Evolutionary conservation across 306 rosid species (phyloP), one percentile per base, ranked within the genome.

Genomic region (Oemleria cerasiformis): DNA sequence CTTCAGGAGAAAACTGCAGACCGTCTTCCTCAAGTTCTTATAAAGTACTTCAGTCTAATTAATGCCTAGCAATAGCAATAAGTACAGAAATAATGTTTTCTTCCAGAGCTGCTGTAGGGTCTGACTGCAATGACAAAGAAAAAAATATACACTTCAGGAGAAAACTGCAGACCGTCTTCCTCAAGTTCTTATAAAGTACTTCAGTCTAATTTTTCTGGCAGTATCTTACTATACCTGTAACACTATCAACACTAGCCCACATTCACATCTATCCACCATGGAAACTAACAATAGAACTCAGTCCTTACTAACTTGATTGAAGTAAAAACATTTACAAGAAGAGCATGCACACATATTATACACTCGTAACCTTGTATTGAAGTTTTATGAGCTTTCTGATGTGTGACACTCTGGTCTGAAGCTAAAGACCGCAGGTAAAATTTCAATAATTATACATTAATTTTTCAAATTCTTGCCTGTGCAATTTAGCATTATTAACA

Each of bases 11-110:
- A 21, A 59, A 43, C 68, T 30, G 61, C 48, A 65, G 39, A 50
- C 57, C 23, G 53, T 23, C 15, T 9, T 54, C 56, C 9, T 9
- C 36, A 36, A n/a, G 36, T 10, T 36, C 61, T 12, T 34, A 68
- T 34, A 12, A 66, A 30, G 71, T 66, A 42, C 15, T n/a, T 49
- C 9, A n/a, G 19, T 51, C n/a, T 38, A 53, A 20, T n/a, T n/a
- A 94, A 84, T 94, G 96, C 88, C 99, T 87, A 55, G 86, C 92
- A 74, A 94, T 81, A 13, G 95, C 95, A 87, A 85, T 67, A 77
- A 94, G 84, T 80, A 94, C 80, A 68, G 91, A 94, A 75, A 89
- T 72, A 65, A 88, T 70, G 80, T 83, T 84, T 71, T 89, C 96
- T 84, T 91, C 99, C 82, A 89, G 78, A 65, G 88, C 81, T 56